These are phyloP conservation scores for Chytridiales sp. DNA, from an alignment of 371 early-diverging fungal genomes.

Conservation along the genomic window DNA sequence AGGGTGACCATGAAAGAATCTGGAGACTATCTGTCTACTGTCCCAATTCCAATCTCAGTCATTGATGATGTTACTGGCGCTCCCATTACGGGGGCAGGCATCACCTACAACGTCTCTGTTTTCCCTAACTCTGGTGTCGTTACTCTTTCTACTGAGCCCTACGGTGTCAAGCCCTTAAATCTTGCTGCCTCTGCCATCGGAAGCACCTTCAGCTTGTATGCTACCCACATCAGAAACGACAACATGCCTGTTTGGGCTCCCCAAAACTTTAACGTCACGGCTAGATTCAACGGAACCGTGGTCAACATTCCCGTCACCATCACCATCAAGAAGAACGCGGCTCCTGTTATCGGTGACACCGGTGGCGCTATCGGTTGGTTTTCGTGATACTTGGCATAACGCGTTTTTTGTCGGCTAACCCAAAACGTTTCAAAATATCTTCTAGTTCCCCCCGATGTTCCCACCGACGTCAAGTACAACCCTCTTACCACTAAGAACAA, in stretches of 20 bases:
- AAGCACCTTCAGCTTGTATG: neutral
- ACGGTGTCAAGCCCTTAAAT: neutral
- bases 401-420: no score
- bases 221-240: conserved; percentile 1
- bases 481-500: neutral
- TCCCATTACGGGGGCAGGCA: neutral
- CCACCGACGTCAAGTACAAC: neutral
- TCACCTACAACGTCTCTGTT: neutral
- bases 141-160: neutral
- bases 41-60: neutral
- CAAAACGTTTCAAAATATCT: neutral
- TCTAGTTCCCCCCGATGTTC: neutral
- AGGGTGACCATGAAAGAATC: conserved; percentile 12
- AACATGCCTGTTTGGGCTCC: conserved; percentile 4
- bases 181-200: neutral
- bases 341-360: conserved; percentile 4
- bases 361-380: conserved; percentile 10
- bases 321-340: conserved; percentile 10
- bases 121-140: conserved; percentile 9
- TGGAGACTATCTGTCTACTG: conserved; percentile 8
- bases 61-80: neutral
- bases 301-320: neutral
- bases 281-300: neutral
- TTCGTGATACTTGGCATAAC: no score
- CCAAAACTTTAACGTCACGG: conserved; percentile 8